Percentiles rank a stretch among this genome's conserved stretches.
phyloP scores from a whole-genome alignment of 139 green algal species.

The Chlorella ohadii region DNA sequence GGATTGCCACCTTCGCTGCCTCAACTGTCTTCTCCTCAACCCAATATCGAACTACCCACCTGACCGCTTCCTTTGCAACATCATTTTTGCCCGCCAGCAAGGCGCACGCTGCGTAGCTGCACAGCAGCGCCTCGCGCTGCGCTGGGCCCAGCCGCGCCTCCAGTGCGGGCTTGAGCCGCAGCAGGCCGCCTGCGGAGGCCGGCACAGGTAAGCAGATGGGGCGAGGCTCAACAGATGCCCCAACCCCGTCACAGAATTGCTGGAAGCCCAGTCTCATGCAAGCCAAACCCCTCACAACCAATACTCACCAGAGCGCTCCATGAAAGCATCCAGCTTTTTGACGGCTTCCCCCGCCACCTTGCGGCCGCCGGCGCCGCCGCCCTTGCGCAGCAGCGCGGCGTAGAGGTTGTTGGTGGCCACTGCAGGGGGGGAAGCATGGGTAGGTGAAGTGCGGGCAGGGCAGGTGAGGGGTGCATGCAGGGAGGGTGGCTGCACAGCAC shows the following conservation, averaged over 20 bases:
- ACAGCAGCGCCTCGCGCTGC: constrained; percentile 76
- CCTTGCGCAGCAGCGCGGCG: constrained; percentile 38
- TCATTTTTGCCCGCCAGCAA: constrained; percentile 69
- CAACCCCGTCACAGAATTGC: too few species aligned
- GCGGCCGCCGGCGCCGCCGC: neutral
- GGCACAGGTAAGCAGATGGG: too few species aligned
- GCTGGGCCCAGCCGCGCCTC: constrained; percentile 65
- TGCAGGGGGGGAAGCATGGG: neutral
- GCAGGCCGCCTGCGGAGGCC: constrained; percentile 15
- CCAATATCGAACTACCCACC: too few species aligned
- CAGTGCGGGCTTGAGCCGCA: constrained; percentile 55
- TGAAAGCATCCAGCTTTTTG: constrained; percentile 74
- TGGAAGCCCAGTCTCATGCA: too few species aligned
- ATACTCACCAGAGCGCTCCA: constrained; percentile 48
- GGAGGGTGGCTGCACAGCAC: too few species aligned
- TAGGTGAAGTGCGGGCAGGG: neutral
- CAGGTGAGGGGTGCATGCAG: neutral
- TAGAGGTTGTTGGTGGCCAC: constrained; percentile 78
- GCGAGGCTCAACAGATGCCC: too few species aligned
- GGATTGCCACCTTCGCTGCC: too few species aligned
- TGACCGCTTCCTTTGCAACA: constrained; percentile 54
- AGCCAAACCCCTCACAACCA: neutral
- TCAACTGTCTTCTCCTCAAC: too few species aligned
- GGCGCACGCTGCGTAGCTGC: constrained; percentile 76
- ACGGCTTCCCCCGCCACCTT: constrained; percentile 65